phyloP scores from a whole-genome alignment of 306 rosid species.

The Sophora flavescens region DNA sequence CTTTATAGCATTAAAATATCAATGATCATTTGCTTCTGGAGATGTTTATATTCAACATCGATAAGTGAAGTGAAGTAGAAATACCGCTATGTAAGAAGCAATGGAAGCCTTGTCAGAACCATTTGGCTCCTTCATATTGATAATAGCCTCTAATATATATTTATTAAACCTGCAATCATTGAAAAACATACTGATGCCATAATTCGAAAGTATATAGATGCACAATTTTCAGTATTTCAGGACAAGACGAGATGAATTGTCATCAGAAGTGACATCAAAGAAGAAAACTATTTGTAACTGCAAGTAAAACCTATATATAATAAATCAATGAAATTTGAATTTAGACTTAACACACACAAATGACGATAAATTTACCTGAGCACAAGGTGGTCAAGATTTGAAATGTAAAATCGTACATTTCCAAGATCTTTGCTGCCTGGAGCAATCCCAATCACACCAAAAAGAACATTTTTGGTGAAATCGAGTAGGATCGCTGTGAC shows the following conservation, averaged over 20 bases:
- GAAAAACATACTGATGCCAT: constrained; percentile 40
- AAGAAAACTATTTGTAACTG: constrained; percentile 33
- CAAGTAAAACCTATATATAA: constrained; percentile 23
- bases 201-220: constrained; percentile 44
- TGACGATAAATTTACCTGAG: constrained; percentile 20
- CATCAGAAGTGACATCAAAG: constrained; percentile 24
- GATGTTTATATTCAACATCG: constrained; percentile 9
- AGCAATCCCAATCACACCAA: not conserved
- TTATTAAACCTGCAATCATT: constrained; percentile 79
- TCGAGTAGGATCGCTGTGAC: not conserved
- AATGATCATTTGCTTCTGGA: constrained; percentile 32
- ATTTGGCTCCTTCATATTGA: constrained; percentile 78
- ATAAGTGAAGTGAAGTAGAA: constrained; percentile 37
- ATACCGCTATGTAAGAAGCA: constrained; percentile 86
- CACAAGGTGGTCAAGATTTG: not conserved
- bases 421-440: not conserved
- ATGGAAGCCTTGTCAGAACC: constrained; percentile 92
- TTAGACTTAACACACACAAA: constrained; percentile 4
- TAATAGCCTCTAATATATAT: constrained; percentile 78
- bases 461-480: not conserved
- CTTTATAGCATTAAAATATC: constrained; percentile 18
- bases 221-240: constrained; percentile 37
- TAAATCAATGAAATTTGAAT: constrained; percentile 9
- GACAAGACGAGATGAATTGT: constrained; percentile 32
- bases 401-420: too few relatives aligned